phyloP scores from a whole-genome alignment of 176 grass and related monocot genomes.

The Triticum aestivum region DNA sequence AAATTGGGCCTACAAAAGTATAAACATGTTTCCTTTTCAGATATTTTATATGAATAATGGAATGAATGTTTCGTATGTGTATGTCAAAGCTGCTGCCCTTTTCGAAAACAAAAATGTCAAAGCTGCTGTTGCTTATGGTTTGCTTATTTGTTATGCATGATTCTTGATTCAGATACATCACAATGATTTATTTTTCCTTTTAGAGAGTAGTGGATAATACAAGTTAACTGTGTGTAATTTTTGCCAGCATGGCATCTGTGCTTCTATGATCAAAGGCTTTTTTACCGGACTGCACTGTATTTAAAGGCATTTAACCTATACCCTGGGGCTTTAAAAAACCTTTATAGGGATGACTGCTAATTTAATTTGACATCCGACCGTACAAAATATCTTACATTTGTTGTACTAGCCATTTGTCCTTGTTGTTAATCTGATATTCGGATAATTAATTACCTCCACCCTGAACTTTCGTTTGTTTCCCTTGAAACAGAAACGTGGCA shows the following conservation, averaged over 20 bases:
- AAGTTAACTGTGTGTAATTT: neutral
- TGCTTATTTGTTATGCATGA: neutral
- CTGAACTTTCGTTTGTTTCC: neutral
- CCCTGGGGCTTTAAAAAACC: neutral
- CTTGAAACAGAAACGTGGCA: slow-evolving; percentile 32
- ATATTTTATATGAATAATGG: neutral
- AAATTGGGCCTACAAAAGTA: neutral
- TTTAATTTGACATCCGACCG: too few species aligned
- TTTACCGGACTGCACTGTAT: neutral
- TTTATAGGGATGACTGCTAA: too few species aligned
- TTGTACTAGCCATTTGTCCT: too few species aligned
- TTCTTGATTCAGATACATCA: neutral
- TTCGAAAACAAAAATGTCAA: neutral
- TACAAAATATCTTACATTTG: too few species aligned
- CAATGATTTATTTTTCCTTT: neutral
- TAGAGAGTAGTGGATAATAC: neutral
- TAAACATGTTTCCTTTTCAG: neutral
- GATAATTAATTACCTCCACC: neutral
- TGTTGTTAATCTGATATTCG: neutral
- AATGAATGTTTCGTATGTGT: neutral
- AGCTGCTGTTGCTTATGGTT: neutral
- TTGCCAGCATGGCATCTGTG: neutral
- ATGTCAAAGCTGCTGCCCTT: too few species aligned
- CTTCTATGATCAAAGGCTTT: neutral
- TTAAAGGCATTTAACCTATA: neutral